These are phyloP conservation scores for Sporothrix humicola DNA, from an alignment of 2,329 filamentous ascomycete species.

Conservation along the genomic window DNA sequence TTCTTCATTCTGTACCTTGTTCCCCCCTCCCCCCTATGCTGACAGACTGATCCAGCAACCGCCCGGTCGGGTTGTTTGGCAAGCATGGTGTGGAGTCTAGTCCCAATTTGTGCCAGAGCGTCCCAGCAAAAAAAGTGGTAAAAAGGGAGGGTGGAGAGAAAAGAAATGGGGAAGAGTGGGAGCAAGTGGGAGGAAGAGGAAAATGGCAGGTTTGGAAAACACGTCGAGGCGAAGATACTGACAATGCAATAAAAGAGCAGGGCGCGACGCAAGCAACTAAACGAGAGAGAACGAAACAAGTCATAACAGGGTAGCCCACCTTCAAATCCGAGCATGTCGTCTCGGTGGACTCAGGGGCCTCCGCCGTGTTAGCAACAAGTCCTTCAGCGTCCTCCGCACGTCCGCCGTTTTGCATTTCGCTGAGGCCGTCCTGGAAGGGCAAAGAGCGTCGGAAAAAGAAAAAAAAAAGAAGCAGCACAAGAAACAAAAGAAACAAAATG, in stretches of 20 bases:
- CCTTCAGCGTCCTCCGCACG: slow-evolving; percentile 1
- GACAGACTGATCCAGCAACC: slow-evolving; percentile 17
- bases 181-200: neutral
- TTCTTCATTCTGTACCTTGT: neutral
- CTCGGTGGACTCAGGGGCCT: neutral
- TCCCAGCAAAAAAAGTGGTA: neutral
- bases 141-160: neutral
- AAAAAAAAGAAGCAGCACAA: neutral
- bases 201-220: neutral
- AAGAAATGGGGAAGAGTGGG: neutral
- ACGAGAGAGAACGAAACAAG: slow-evolving; percentile 10
- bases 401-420: slow-evolving; percentile 5
- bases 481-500: slow-evolving; percentile 5
- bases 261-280: neutral
- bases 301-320: neutral
- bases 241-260: slow-evolving; percentile 11
- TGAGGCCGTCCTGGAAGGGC: slow-evolving; percentile 18
- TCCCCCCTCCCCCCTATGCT: neutral
- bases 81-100: neutral
- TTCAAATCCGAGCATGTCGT: neutral
- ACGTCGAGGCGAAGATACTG: neutral
- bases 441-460: slow-evolving; percentile 3
- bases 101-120: neutral
- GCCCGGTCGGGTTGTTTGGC: slow-evolving; percentile 15
- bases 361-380: neutral